phyloP scores from a whole-genome alignment of 768 basidiomycete genomes.

The Auriscalpium orientale region DNA sequence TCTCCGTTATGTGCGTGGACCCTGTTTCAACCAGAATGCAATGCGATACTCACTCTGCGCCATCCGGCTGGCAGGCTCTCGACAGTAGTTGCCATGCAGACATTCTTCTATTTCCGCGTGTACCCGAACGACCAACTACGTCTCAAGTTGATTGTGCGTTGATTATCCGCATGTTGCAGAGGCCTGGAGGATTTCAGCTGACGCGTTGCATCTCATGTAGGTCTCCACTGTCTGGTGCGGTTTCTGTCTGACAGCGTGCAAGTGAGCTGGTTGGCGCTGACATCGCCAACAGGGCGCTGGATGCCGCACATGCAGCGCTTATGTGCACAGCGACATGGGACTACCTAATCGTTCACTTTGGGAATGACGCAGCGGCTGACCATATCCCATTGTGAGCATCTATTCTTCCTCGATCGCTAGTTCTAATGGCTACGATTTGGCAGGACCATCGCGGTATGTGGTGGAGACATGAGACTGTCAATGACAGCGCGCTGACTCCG shows the following conservation, averaged over 20 bases:
- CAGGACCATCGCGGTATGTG: no score
- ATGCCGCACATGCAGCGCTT: slow-evolving; percentile 1
- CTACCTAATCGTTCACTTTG: slow-evolving; percentile 5
- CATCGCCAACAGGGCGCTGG: neutral
- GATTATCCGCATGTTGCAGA: neutral
- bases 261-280: neutral
- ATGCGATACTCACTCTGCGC: neutral
- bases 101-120: slow-evolving; percentile 7
- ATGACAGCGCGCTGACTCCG: no score
- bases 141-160: slow-evolving; percentile 1
- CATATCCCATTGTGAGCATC: slow-evolving; percentile 1
- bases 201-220: no score
- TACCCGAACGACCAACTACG: slow-evolving; percentile 1
- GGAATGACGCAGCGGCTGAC: neutral
- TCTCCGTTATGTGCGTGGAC: neutral
- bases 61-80: neutral
- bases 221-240: neutral
- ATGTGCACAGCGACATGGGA: slow-evolving; percentile 7
- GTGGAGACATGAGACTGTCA: no score
- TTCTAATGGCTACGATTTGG: no score
- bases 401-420: no score
- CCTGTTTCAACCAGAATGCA: neutral
- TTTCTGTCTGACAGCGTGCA: neutral
- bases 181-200: neutral
- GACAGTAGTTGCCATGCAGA: slow-evolving; percentile 2